phyloP scores from a whole-genome alignment of 306 rosid genomes.

The Spatholobus suberectus region DNA sequence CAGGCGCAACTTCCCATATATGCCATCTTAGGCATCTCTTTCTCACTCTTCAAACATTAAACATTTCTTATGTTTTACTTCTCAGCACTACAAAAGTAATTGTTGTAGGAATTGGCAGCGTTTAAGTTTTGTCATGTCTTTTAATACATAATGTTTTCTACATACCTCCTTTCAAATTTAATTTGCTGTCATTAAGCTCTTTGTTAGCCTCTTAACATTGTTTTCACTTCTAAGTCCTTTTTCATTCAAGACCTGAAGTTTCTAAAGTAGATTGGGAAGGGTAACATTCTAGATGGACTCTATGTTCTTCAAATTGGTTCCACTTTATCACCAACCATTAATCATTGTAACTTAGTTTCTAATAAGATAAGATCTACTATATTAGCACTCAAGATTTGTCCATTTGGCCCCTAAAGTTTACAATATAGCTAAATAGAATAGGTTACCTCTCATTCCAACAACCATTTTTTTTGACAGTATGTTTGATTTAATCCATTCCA shows the following conservation, averaged over 20 bases:
- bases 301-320: neutral
- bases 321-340: neutral
- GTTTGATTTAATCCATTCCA: too few relatives aligned
- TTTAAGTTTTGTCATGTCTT: too few relatives aligned
- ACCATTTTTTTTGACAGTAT: too few relatives aligned
- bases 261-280: neutral
- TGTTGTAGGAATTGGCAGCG: too few relatives aligned
- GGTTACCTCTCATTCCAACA: too few relatives aligned
- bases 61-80: neutral
- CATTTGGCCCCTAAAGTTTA: neutral
- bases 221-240: neutral
- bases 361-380: too few relatives aligned
- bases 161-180: neutral
- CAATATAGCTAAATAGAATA: neutral
- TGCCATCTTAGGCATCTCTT: neutral
- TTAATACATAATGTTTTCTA: neutral
- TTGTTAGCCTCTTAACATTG: neutral
- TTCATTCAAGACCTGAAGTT: neutral
- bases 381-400: neutral
- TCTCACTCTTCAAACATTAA: neutral
- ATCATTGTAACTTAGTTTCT: too few relatives aligned
- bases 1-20: neutral
- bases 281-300: neutral
- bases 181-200: too few relatives aligned
- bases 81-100: too few relatives aligned